Evolutionary conservation across 2,329 filamentous ascomycete species (phyloP), one percentile per base, ranked within the genome.

Genomic region (Cordyceps cicadae): DNA sequence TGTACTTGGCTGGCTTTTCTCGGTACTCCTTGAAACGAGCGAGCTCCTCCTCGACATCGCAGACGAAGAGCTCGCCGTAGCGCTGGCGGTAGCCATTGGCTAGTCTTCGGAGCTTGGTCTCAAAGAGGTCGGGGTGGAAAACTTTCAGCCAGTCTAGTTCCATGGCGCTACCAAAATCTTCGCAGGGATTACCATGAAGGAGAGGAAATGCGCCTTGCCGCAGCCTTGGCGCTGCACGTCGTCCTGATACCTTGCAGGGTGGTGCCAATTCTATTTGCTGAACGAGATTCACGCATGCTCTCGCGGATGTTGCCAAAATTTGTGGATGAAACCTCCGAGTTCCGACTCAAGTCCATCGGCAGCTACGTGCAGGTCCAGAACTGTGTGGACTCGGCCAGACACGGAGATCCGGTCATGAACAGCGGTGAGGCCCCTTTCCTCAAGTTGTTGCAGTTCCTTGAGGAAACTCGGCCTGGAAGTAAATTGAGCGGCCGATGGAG

Each of bases 31-130:
- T 79, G 74, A 87, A 89, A 46, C 77, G 76, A 19, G 70, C 71
- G 64, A 92, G 81, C 75, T 92, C 88, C 39, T 85, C 84, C 66
- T 92, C 87, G 7, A 87, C 79, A 63, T 91, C 85, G 70, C 84
- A 83, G 64, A 84, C 70, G 59, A 88, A 73, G 29, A 89, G 73
- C 65, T 87, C 82, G 8, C 88, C 87, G 67, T 85, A 91, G 56
- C 87, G 78, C 75, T 87, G 86, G 78, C 77, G 58, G 89, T 76
- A 66, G 81, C 81, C 84, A 6, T 73, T 66, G 9, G 81, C 86
- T 53, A 92, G 74, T 26, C 77, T 74, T 46, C 86, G 79, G 49
- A 92, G 74, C 72, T 88, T 88, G 46, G 73, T 69, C 74, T 90
- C 87, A 66, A 92, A 90, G 8, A 79, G 70, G 46, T 81, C 76